Base-by-base conservation (phyloP, 495 filamentous ascomycete genomes). In the Ascodesmis nigricans region DNA sequence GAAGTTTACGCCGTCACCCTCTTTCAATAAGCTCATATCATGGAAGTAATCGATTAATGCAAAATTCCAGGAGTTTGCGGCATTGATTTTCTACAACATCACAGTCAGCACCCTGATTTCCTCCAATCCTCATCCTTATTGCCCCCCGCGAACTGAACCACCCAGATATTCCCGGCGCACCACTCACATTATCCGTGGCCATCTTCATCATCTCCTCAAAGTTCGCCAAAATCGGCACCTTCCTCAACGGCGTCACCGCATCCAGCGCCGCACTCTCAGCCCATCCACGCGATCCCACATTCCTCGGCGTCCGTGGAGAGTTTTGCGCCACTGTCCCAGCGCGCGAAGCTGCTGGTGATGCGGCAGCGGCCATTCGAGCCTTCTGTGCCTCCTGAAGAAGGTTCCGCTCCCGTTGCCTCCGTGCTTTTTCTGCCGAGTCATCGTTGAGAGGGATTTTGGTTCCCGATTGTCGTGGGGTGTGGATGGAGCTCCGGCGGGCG, bases 161-260 rank as follows among this genome's bases (percentile, higher is more conserved):
- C 28, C 28, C 11, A 15, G n/a, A 13, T 10, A 10, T 11, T 25
- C 23, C 23, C 28, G n/a, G 16, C 11, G n/a, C 28, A 15, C 19
- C 13, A 41, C 48, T 18, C 20, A 52, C 49, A 48, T 99, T 99
- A 60, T 99, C 87, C 15, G 84, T 95, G 6, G 90, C 90, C 79
- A 95, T 83, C 66, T 95, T 99, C 90, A 99, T 95, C 87, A 87
- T 95, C 51, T 99, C 90, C 55, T 99, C 87, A 48, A 95, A 99
- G 56, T 95, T 95, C 33, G 90, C 90, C 33, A 95, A 53, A 36
- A 99, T 76, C 0, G 87, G 90, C 21, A 91, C 78, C 26, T 87
- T 76, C 63, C 92, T 91, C 75, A 92, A 81, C 10, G 87, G 87
- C 20, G 87, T 95, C 31, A 92, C 75, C 10, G 72, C 75, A 47